These are phyloP conservation scores for Oryza glumipatula DNA, from an alignment of 176 grass and related monocot genomes.

Conservation along the genomic window DNA sequence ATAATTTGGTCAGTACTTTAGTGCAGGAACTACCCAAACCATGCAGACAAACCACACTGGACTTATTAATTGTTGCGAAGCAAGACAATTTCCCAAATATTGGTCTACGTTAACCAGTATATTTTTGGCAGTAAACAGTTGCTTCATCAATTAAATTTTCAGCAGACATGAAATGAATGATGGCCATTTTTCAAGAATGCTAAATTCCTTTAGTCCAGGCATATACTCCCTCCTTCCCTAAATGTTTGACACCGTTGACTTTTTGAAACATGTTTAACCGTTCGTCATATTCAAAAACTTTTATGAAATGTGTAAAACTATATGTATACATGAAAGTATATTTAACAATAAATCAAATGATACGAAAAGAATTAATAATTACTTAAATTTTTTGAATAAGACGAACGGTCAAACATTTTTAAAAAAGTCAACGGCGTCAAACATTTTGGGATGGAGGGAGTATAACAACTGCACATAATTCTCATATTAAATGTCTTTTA, in stretches of 20 bases:
- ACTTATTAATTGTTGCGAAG: not conserved
- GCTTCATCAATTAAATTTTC: not conserved
- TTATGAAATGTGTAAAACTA: too few relatives aligned
- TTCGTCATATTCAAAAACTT: too few relatives aligned
- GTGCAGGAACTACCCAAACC: slow-evolving; percentile 20
- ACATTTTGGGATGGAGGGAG: too few relatives aligned
- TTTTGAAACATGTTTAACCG: too few relatives aligned
- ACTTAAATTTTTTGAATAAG: too few relatives aligned
- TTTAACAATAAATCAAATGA: too few relatives aligned
- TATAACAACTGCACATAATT: not conserved
- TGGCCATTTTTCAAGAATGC: not conserved
- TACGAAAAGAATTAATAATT: too few relatives aligned
- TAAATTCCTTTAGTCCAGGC: slow-evolving; percentile 9
- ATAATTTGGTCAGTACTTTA: slow-evolving; percentile 37
- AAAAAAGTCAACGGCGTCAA: too few relatives aligned
- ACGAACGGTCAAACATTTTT: too few relatives aligned
- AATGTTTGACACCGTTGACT: too few relatives aligned
- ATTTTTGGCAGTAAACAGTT: not conserved
- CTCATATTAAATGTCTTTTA: not conserved
- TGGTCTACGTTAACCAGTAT: not conserved
- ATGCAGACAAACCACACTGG: not conserved
- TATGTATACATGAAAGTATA: too few relatives aligned
- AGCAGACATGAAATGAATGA: not conserved
- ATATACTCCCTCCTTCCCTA: not conserved
- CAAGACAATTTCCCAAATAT: not conserved